Base-by-base conservation (phyloP, 1,139 yeast genomes). In the Yamadazyma blattariae region DNA sequence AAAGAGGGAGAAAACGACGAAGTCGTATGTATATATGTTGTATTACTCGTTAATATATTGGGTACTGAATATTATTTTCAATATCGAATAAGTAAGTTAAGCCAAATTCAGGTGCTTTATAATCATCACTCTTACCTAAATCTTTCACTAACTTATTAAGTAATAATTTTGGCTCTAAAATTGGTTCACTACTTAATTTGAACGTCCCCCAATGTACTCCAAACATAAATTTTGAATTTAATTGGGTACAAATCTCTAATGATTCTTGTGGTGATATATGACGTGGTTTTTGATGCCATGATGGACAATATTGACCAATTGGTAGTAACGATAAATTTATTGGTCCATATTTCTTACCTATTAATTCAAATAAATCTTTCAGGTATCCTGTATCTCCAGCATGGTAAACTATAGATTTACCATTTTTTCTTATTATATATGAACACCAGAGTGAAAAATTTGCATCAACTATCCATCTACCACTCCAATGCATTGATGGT, bases 401-500 rank as follows among this genome's bases (percentile, higher is more conserved):
- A 57, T 90, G 97, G 64, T 81, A 90, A 30, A 89, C 64, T 1
- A 88, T 55, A 0, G 96, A 85, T 47, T 76, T 68, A 0, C 80
- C 82, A 46, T 85, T 74, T 38, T 78, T 74, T 35, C 78, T 65
- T 9, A 90, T 56, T 42, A 90, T 54, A 51, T 82, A 90, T 0
- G 96, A 87, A 47, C 95, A 85, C 97, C 97, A 90, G 33, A 90
- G 61, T 0, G 95, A 77, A 23, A 68, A 64, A 57, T 90, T 90
- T 2, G 95, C 76, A 55, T 90, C 97, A 19, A 81, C 54, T 20
- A 90, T 59, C 31, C 76, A 74, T 29, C 96, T 61, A 0, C 97
- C 97, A 1, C 95, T 85, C 97, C 97, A 90, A 59, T 90, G 97
- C 97, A 90, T 90, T 0, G 97, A 88, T 0, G 97, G 97, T 0